phyloP scores from a whole-genome alignment of 257 asterid species.

The Solanum pinnatisectum region DNA sequence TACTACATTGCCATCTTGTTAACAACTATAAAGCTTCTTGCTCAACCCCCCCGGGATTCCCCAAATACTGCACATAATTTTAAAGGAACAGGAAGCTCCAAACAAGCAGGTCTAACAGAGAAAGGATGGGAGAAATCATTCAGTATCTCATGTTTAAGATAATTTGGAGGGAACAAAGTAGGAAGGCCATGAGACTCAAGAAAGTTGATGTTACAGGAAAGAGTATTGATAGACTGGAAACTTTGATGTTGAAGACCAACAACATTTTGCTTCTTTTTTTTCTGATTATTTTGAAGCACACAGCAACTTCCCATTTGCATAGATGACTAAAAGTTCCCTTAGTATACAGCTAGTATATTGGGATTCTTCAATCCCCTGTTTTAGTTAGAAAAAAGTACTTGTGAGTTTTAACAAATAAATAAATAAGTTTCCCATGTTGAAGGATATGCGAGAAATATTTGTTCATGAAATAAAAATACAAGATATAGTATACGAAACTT shows the following conservation, averaged over 20 bases:
- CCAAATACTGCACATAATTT: not conserved
- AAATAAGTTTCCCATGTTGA: not conserved
- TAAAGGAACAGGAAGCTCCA: not conserved
- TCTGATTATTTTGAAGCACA: not conserved
- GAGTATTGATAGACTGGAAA: too few species aligned
- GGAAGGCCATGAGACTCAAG: too few species aligned
- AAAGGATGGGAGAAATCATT: not conserved
- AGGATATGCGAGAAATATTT: not conserved
- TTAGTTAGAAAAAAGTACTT: not conserved
- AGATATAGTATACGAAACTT: not conserved
- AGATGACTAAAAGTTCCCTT: not conserved
- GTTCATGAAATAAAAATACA: not conserved
- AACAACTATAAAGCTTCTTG: not conserved
- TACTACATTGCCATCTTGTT: not conserved
- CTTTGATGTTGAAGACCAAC: too few species aligned
- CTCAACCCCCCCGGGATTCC: not conserved
- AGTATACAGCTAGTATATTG: not conserved
- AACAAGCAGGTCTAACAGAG: not conserved
- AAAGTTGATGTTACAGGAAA: too few species aligned
- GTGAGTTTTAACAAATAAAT: not conserved
- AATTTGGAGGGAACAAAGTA: too few species aligned
- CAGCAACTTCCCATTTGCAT: not conserved
- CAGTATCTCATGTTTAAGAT: too few species aligned
- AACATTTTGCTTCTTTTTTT: too few species aligned
- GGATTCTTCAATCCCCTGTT: not conserved